phyloP scores from a whole-genome alignment of 2,329 filamentous ascomycete genomes.

The Fusarium nisikadoi region DNA sequence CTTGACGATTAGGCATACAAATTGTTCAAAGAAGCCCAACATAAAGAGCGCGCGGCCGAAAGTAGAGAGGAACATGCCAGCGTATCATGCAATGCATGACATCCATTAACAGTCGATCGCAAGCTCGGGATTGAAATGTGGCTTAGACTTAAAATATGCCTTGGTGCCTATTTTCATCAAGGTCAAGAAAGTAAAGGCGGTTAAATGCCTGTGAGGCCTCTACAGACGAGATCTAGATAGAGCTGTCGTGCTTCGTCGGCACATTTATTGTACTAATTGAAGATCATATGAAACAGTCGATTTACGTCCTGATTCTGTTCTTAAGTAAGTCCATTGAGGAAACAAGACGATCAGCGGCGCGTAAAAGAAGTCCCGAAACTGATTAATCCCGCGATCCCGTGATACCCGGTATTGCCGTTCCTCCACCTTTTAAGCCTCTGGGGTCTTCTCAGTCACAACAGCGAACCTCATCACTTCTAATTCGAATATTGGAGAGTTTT shows the following conservation, averaged over 20 bases:
- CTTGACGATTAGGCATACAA: neutral
- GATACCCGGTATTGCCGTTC: slow-evolving; percentile 1
- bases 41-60: accelerated
- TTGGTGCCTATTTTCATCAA: neutral
- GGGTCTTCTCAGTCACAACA: neutral
- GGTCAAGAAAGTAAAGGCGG: neutral
- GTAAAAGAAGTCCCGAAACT: neutral
- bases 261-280: neutral
- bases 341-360: neutral
- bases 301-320: neutral
- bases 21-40: neutral
- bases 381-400: neutral
- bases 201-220: neutral
- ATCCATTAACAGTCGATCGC: neutral
- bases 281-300: neutral
- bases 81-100: too few relatives aligned
- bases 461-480: neutral
- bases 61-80: neutral
- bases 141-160: neutral
- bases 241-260: neutral
- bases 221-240: neutral
- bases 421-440: neutral
- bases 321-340: too few relatives aligned
- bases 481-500: too few relatives aligned
- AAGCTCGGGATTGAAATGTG: neutral